phyloP scores from a whole-genome alignment of 495 filamentous ascomycete species.

The Margaritispora aquatica region DNA sequence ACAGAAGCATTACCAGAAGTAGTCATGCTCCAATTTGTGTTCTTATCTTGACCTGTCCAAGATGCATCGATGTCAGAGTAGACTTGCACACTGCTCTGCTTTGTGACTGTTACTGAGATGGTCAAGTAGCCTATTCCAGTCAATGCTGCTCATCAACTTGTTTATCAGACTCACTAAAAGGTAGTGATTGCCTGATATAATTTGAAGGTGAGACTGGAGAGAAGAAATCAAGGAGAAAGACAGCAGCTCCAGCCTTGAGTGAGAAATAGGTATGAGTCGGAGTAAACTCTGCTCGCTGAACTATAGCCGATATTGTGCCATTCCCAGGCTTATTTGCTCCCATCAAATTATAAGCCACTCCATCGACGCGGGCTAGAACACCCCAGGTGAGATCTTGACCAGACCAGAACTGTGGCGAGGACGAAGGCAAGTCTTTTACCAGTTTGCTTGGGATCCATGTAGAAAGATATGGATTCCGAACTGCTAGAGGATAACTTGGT shows the following conservation, averaged over 20 bases:
- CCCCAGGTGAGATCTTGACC: slow-evolving; percentile 40
- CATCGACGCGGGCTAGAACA: slow-evolving; percentile 42
- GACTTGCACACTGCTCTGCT: slow-evolving; percentile 40
- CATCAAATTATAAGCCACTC: slow-evolving; percentile 42
- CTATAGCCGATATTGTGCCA: slow-evolving; percentile 32
- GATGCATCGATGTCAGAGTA: slow-evolving; percentile 44
- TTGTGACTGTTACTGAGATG: slow-evolving; percentile 45
- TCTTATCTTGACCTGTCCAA: slow-evolving; percentile 33
- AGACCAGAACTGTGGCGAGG: slow-evolving; percentile 44
- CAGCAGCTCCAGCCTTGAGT: slow-evolving; percentile 54
- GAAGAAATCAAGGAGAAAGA: slow-evolving; percentile 73
- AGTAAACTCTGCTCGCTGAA: slow-evolving; percentile 52
- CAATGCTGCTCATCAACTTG: background rate
- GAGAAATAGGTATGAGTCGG: slow-evolving; percentile 81
- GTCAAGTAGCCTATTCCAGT: slow-evolving; percentile 33
- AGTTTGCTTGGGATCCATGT: slow-evolving; percentile 40
- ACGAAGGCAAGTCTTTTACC: slow-evolving; percentile 31
- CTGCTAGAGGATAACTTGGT: background rate
- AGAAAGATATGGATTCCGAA: slow-evolving; percentile 12
- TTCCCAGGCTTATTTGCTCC: slow-evolving; percentile 28
- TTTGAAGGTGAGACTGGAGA: slow-evolving; percentile 84
- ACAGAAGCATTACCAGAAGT: background rate
- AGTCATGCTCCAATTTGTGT: background rate
- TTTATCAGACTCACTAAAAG: background rate
- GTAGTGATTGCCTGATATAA: slow-evolving; percentile 71